A percentile compares a stretch with the other conserved stretches of the same genome.
Evolutionary conservation across 1,284 basidiomycete genomes (phyloP).

Genomic region (Agroathelia rolfsii): DNA sequence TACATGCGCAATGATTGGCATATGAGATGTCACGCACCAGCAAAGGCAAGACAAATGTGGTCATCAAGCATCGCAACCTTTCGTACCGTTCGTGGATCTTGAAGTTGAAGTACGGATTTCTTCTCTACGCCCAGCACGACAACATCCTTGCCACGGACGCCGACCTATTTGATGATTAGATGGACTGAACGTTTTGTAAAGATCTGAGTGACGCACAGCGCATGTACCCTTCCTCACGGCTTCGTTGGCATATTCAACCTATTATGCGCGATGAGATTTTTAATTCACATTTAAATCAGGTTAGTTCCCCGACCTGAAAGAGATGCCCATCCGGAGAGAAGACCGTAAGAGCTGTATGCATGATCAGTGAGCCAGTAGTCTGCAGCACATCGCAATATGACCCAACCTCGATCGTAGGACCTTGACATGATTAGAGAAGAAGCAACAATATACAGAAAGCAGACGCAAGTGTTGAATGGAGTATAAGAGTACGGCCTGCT

Average conservation of each 20-base stretch:
- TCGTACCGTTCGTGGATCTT: conserved; percentile 94
- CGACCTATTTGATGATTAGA: conserved; percentile 51
- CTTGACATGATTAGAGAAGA: conserved; percentile 44
- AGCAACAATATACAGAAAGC: conserved; percentile 8
- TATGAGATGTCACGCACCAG: conserved; percentile 48
- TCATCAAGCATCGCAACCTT: conserved; percentile 99
- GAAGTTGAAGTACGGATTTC: conserved; percentile 94
- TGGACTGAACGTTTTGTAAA: conserved; percentile 3
- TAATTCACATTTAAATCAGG: conserved; percentile 13
- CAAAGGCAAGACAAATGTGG: conserved; percentile 95
- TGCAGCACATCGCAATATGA: conserved; percentile 16
- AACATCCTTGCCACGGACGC: conserved; percentile 89
- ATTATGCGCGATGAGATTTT: conserved; percentile 16
- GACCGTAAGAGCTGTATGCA: conserved; percentile 69
- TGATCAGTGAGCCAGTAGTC: conserved; percentile 10
- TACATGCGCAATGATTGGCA: conserved; percentile 3
- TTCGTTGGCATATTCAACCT: conserved; percentile 98
- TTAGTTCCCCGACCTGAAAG: conserved; percentile 58
- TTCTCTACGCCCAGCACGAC: conserved; percentile 98
- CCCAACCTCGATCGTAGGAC: conserved; percentile 68
- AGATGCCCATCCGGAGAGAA: conserved; percentile 93
- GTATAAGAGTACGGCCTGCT: conserved; percentile 5
- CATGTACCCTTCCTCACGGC: conserved; percentile 97
- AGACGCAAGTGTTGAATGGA: conserved; percentile 10
- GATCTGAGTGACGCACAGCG: conserved; percentile 51